Percentiles rank a stretch among this genome's conserved stretches.
Conservation (phyloP, 495 filamentous ascomycete species). For the Penicillium pancosmium region DNA sequence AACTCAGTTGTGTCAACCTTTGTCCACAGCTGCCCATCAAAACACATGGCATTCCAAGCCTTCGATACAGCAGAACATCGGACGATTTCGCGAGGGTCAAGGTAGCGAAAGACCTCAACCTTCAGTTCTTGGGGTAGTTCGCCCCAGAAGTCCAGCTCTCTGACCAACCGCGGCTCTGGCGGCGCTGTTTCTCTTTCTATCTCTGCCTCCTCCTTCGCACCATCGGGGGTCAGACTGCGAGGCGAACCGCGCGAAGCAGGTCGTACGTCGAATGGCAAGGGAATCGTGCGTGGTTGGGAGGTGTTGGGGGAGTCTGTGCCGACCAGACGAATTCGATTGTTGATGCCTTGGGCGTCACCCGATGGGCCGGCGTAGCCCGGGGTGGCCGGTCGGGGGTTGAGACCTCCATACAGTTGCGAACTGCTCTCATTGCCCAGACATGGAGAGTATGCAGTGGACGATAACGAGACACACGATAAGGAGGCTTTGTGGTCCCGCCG, state of each 20-base stretch:
- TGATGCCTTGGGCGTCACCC: constrained; percentile 38
- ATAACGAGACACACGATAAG: constrained; percentile 84
- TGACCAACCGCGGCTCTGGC: constrained; percentile 35
- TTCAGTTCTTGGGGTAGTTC: constrained; percentile 83
- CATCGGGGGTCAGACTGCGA: constrained; percentile 23
- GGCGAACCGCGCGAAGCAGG: constrained; percentile 47
- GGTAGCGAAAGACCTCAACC: constrained; percentile 72
- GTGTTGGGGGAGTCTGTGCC: constrained; percentile 38
- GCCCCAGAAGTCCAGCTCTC: constrained; percentile 72
- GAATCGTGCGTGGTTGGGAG: constrained; percentile 45
- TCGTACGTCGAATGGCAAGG: constrained; percentile 67
- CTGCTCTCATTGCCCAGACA: constrained; percentile 55
- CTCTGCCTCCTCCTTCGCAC: constrained; percentile 37
- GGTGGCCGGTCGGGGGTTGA: constrained; percentile 57
- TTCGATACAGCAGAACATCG: constrained; percentile 79
- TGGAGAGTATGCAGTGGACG: constrained; percentile 60
- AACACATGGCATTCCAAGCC: constrained; percentile 82
- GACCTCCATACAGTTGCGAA: constrained; percentile 63
- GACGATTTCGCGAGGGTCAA: constrained; percentile 81
- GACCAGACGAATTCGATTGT: constrained; percentile 54
- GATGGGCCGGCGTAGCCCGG: constrained; percentile 58
- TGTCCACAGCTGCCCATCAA: constrained; percentile 92
- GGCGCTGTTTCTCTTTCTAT: constrained; percentile 21
- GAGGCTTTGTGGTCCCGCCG: constrained; percentile 71
- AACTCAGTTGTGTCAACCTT: constrained; percentile 82